phyloP scores from a whole-genome alignment of 2,329 filamentous ascomycete genomes.

The Aspergillus sp. region DNA sequence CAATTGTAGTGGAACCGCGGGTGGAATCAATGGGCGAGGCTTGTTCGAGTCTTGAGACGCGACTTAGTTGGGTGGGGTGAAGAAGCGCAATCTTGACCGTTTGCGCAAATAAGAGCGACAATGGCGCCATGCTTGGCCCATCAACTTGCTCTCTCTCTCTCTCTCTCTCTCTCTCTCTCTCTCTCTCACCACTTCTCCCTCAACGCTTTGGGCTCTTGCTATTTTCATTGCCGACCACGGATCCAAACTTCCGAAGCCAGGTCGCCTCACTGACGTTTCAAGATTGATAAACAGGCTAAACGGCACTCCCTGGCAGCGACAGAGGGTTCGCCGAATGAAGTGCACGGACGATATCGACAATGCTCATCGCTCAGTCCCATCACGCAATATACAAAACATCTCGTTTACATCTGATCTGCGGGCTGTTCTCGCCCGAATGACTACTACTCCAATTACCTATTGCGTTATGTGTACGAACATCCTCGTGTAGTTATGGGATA shows the following conservation, averaged over 20 bases:
- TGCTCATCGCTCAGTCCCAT: conserved; percentile 6
- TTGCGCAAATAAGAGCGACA: conserved; percentile 8
- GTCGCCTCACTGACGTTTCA: neutral
- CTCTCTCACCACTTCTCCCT: neutral
- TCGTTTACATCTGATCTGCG: conserved; percentile 8
- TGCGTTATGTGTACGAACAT: neutral
- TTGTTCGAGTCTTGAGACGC: neutral
- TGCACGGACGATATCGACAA: conserved; percentile 1
- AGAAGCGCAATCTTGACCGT: neutral
- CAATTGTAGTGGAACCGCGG: neutral
- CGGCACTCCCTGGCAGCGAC: neutral
- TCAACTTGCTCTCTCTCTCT: neutral
- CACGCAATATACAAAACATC: conserved; percentile 11
- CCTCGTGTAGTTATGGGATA: neutral
- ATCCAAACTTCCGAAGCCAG: neutral
- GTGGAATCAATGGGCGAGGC: neutral
- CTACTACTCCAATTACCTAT: neutral
- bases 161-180: neutral
- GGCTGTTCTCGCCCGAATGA: neutral
- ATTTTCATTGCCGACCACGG: neutral
- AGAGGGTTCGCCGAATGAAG: neutral
- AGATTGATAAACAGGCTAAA: neutral
- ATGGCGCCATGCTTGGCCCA: conserved; percentile 29
- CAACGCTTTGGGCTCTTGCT: neutral
- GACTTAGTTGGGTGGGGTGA: neutral